These are phyloP conservation scores for Escovopsis sp. DNA, from an alignment of 2,329 filamentous ascomycete species.

Conservation along the genomic window DNA sequence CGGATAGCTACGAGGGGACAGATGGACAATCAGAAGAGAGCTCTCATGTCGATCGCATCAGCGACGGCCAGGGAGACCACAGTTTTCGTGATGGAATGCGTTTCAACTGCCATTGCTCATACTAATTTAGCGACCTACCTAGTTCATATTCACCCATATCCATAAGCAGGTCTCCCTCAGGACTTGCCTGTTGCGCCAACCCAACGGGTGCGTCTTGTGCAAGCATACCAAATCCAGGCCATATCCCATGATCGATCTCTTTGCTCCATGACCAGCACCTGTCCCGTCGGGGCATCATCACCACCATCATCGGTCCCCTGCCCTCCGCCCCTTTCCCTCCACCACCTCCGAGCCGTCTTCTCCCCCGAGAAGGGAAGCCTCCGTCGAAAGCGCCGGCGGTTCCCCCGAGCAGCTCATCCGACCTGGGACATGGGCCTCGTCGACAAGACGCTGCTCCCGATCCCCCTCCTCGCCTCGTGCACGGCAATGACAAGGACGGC, in stretches of 20 bases:
- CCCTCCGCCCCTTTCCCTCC: too few relatives aligned
- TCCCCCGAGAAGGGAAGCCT: too few relatives aligned
- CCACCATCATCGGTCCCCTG: not conserved
- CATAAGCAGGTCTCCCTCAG: slow-evolving; percentile 1
- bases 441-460: slow-evolving; percentile 26
- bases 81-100: not conserved
- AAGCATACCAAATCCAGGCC: slow-evolving; percentile 2
- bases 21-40: too few relatives aligned
- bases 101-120: not conserved
- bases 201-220: not conserved
- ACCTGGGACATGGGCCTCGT: slow-evolving; percentile 42
- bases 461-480: slow-evolving; percentile 32
- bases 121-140: not conserved
- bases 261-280: not conserved
- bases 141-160: slow-evolving; percentile 4
- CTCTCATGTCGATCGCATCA: too few relatives aligned
- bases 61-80: too few relatives aligned
- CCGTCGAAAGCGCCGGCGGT: too few relatives aligned
- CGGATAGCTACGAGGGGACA: too few relatives aligned
- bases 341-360: not conserved
- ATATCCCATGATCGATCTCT: slow-evolving; percentile 1
- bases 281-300: too few relatives aligned
- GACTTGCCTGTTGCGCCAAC: not conserved
- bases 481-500: slow-evolving; percentile 41
- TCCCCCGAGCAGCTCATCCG: not conserved